Conservation (phyloP, 495 filamentous ascomycete genomes). For the Penicillium manginii region DNA sequence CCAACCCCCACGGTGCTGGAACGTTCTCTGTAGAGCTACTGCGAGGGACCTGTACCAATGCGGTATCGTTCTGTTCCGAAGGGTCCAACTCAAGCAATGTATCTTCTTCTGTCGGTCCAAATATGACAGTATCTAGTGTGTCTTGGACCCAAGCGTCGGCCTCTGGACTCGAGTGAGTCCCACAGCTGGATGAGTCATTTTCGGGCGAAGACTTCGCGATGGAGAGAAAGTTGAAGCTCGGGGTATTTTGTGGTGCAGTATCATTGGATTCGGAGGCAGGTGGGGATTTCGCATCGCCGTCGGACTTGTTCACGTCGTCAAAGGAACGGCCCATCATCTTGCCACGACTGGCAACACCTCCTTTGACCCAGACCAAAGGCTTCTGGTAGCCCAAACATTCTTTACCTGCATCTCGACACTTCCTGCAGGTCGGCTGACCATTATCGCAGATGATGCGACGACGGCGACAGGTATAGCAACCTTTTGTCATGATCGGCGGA, state of each 20-base stretch:
- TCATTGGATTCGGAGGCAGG: not conserved
- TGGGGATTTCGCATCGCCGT: slow-evolving; percentile 8
- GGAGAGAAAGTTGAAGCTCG: slow-evolving; percentile 16
- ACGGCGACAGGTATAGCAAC: slow-evolving; percentile 55
- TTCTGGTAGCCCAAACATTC: slow-evolving; percentile 66
- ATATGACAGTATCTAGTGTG: slow-evolving; percentile 2
- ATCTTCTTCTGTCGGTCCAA: slow-evolving; percentile 2
- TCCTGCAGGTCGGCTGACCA: slow-evolving; percentile 63
- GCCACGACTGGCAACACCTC: slow-evolving; percentile 52
- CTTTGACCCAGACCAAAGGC: slow-evolving; percentile 55
- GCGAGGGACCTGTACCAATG: slow-evolving; percentile 18
- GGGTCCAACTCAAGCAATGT: not conserved
- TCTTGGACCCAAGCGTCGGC: slow-evolving; percentile 21
- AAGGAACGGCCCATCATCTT: slow-evolving; percentile 58
- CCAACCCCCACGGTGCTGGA: slow-evolving; percentile 39
- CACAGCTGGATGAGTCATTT: slow-evolving; percentile 24
- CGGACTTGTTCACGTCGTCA: slow-evolving; percentile 35
- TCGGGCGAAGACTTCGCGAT: slow-evolving; percentile 26
- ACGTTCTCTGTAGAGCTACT: slow-evolving; percentile 15
- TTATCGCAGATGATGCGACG: slow-evolving; percentile 63
- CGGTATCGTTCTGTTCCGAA: slow-evolving; percentile 13
- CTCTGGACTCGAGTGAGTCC: slow-evolving; percentile 23
- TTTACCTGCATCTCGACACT: slow-evolving; percentile 65
- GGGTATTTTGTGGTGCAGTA: not conserved
- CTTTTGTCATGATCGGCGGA: slow-evolving; percentile 46